These are phyloP conservation scores for Exophiala aquamarina DNA, from an alignment of 2,329 filamentous ascomycete genomes.

Conservation along the genomic window DNA sequence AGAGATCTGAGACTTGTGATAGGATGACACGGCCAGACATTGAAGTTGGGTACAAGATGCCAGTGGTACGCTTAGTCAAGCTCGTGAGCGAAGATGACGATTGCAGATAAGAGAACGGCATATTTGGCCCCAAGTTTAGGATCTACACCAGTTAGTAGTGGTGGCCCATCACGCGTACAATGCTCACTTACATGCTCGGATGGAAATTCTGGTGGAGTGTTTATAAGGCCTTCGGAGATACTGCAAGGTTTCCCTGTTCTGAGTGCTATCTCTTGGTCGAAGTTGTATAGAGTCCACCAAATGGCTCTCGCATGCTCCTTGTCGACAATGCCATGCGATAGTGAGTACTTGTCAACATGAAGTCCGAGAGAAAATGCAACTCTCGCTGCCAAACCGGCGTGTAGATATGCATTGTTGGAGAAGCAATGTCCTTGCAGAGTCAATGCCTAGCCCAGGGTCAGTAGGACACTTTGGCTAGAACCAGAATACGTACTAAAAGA, in stretches of 20 bases:
- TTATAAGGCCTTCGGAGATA: background rate
- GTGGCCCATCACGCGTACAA: too few relatives aligned
- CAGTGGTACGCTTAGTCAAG: background rate
- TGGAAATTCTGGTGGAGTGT: background rate
- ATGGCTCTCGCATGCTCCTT: constrained; percentile 38
- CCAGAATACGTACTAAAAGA: background rate
- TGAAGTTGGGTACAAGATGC: background rate
- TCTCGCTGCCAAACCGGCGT: background rate
- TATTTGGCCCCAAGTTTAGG: background rate
- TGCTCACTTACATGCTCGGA: background rate
- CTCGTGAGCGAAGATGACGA: background rate
- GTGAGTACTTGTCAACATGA: constrained; percentile 3
- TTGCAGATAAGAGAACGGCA: constrained; percentile 1
- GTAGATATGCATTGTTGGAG: background rate
- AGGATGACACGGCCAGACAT: background rate
- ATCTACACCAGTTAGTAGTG: too few relatives aligned
- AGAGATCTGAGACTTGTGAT: background rate
- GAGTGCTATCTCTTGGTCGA: constrained; percentile 26
- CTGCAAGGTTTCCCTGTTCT: background rate
- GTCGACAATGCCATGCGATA: constrained; percentile 32
- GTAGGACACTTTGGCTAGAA: background rate
- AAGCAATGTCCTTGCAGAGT: constrained; percentile 1
- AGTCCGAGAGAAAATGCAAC: constrained; percentile 1
- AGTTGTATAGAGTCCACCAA: constrained; percentile 42
- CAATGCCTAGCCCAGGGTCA: background rate